These are phyloP conservation scores for Tubosaeta sp. DNA, from an alignment of 768 basidiomycete species.

Conservation along the genomic window DNA sequence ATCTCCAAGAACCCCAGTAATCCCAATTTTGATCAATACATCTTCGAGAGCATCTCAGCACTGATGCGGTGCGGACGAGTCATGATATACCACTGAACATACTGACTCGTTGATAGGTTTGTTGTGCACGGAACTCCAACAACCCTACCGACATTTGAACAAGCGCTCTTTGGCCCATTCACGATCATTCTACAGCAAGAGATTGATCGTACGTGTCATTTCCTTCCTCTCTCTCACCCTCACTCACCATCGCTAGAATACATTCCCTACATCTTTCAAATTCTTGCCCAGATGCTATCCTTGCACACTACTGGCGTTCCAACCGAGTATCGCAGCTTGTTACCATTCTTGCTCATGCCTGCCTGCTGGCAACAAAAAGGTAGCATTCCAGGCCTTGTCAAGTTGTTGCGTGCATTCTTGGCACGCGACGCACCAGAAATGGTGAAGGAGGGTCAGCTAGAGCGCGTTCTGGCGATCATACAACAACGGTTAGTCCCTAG, in stretches of 20 bases:
- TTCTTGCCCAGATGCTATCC: slow-evolving; percentile 93
- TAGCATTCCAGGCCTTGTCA: slow-evolving; percentile 89
- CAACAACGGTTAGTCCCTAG: slow-evolving; percentile 88
- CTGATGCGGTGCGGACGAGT: slow-evolving; percentile 65
- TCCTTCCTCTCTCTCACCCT: not conserved
- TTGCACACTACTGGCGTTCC: slow-evolving; percentile 67
- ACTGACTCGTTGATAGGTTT: slow-evolving; percentile 49
- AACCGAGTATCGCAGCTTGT: slow-evolving; percentile 67
- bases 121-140: slow-evolving; percentile 66
- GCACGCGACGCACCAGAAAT: slow-evolving; percentile 65
- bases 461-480: slow-evolving; percentile 76
- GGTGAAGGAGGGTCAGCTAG: slow-evolving; percentile 65
- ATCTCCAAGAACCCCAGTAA: slow-evolving; percentile 97
- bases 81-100: not conserved
- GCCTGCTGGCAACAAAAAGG: slow-evolving; percentile 91
- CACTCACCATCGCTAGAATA: slow-evolving; percentile 57
- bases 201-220: slow-evolving; percentile 69
- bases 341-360: slow-evolving; percentile 82
- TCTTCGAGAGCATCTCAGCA: slow-evolving; percentile 95
- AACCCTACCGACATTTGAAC: slow-evolving; percentile 73
- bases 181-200: slow-evolving; percentile 87
- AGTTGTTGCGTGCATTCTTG: slow-evolving; percentile 81
- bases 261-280: slow-evolving; percentile 95
- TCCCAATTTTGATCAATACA: slow-evolving; percentile 95
- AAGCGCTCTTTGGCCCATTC: slow-evolving; percentile 79